phyloP scores from a whole-genome alignment of 805 yeast genomes.

The Lipomyces orientalis region DNA sequence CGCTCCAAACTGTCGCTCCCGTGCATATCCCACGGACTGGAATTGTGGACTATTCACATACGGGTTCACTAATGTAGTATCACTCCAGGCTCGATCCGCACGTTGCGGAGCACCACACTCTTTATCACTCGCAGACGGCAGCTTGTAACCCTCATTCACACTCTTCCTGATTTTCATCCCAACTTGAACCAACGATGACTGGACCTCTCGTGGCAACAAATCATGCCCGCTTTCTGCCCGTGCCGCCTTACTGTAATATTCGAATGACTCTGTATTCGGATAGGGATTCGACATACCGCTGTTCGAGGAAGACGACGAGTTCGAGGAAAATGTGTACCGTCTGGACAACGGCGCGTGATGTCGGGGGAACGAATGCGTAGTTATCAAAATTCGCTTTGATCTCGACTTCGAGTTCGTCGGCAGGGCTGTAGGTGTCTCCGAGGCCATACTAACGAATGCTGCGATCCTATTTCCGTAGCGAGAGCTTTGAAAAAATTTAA shows the following conservation, averaged over 20 bases:
- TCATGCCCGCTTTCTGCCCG: slow-evolving; percentile 5
- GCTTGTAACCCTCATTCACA: slow-evolving; percentile 33
- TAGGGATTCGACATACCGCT: background rate
- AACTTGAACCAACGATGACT: slow-evolving; percentile 28
- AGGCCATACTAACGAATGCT: background rate
- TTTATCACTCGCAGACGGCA: slow-evolving; percentile 8
- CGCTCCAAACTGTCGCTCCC: background rate
- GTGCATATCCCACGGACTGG: slow-evolving; percentile 9
- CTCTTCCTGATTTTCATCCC: slow-evolving; percentile 37
- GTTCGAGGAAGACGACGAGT: background rate
- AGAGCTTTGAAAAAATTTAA: background rate
- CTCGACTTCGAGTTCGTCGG: background rate
- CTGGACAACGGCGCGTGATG: slow-evolving; percentile 30
- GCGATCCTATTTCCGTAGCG: background rate
- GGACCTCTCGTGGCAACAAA: slow-evolving; percentile 16
- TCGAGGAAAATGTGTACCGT: slow-evolving; percentile 13
- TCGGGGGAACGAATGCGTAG: slow-evolving; percentile 31
- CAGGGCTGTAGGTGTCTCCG: background rate
- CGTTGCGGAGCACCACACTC: background rate
- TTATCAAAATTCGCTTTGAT: slow-evolving; percentile 28
- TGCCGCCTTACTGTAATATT: slow-evolving; percentile 13
- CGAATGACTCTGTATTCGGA: slow-evolving; percentile 19
- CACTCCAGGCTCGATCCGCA: slow-evolving; percentile 13
- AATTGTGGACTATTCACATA: slow-evolving; percentile 3
- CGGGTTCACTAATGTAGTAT: slow-evolving; percentile 16